These are phyloP conservation scores for Boletellus deceptivus DNA, from an alignment of 1,284 basidiomycete genomes.

Conservation along the genomic window DNA sequence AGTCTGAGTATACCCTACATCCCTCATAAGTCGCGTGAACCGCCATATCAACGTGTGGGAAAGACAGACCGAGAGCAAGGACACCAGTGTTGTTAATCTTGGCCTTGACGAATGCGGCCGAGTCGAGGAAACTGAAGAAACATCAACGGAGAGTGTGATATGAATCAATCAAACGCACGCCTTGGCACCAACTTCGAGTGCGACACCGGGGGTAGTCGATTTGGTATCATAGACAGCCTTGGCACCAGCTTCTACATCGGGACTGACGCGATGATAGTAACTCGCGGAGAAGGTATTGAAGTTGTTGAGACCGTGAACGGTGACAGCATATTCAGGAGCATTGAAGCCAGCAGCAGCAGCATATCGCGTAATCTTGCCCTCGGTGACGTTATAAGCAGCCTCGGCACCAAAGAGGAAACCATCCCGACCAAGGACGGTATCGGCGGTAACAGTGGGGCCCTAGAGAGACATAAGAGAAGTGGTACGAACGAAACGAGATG, in stretches of 20 bases:
- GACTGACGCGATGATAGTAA: constrained; percentile 97
- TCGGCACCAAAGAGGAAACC: constrained; percentile 98
- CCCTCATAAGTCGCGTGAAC: constrained; percentile 2
- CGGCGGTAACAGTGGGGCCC: constrained; percentile 97
- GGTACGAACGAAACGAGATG: neutral
- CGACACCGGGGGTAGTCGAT: constrained; percentile 83
- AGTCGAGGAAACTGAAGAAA: constrained; percentile 75
- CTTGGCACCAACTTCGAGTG: constrained; percentile 96
- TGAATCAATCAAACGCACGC: constrained; percentile 51
- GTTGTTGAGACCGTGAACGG: constrained; percentile 94
- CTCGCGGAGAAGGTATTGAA: constrained; percentile 91
- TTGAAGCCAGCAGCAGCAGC: constrained; percentile 92
- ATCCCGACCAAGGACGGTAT: constrained; percentile 93
- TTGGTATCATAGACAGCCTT: constrained; percentile 98
- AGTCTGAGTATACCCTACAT: constrained; percentile 81
- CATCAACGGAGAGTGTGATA: neutral
- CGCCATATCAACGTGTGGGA: neutral
- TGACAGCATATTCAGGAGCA: constrained; percentile 96
- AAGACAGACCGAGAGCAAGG: constrained; percentile 70
- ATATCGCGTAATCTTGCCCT: constrained; percentile 91
- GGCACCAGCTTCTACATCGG: constrained; percentile 96
- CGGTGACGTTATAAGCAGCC: constrained; percentile 94
- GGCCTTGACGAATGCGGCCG: constrained; percentile 92
- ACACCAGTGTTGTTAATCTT: constrained; percentile 98
- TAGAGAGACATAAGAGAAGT: constrained; percentile 31